Evolutionary conservation across 1,139 yeast genomes (phyloP), one percentile per base, ranked within the genome.

Genomic region (Sugiyamaella paludigena): DNA sequence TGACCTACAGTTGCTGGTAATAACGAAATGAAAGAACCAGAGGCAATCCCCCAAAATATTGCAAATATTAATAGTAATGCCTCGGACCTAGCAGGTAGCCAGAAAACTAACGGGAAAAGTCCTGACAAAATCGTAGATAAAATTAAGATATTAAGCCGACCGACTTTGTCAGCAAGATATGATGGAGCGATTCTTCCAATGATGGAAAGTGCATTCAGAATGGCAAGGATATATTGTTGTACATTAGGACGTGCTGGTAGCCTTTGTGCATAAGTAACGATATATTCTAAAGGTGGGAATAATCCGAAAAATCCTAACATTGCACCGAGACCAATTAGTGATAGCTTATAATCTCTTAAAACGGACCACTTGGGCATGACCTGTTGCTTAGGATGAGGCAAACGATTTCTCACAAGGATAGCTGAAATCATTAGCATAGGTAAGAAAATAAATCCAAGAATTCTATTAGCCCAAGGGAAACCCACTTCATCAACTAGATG

Each of bases 141-240:
- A 3, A 69, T 56, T 5, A 74, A 53, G 4, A 73, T 64, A 37
- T 78, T 76, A 19, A 74, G 54, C 5, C 79, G 65, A 0, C 84
- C 84, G 36, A 65, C 54, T 16, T 57, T 62, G 59, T 77, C 81
- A 3, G 78, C 74, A 5, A 72, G 7, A 34, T 68, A 59, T 2
- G 80, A 80, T 7, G 80, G 76, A 0, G 74, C 7, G 1, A 79
- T 69, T 42, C 84, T 67, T 3, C 83, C 83, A 15, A 43, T 30
- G n/a, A 76, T 54, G 3, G 76, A 67, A 58, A 73, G 72, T 1
- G 78, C 79, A 43, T 78, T 72, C 29, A 77, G 69, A n/a, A 79
- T 72, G 1, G 83, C 72, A 5, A 79, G 74, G 53, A 63, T 58
- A 47, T 66, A 64, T n/a, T n/a, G n/a, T n/a, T n/a, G 12, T 54